Percentiles rank a stretch among this genome's conserved stretches.
phyloP scores from a whole-genome alignment of 176 grass and related monocot genomes.

The Themeda triandra region DNA sequence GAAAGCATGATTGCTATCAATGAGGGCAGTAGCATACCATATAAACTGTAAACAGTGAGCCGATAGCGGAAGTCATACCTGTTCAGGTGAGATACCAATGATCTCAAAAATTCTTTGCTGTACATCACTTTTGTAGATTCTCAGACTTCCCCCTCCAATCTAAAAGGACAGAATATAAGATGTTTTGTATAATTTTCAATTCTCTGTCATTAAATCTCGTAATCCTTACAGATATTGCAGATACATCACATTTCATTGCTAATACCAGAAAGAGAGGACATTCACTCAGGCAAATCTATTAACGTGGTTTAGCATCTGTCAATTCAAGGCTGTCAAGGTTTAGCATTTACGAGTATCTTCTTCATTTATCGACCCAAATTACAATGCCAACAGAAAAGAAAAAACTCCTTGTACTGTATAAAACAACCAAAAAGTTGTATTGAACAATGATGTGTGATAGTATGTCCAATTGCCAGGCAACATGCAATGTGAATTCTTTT shows the following conservation, averaged over 20 bases:
- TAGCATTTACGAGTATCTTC: background rate
- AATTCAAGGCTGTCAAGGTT: background rate
- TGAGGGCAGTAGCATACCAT: background rate
- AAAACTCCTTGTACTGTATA: no score
- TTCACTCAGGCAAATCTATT: background rate
- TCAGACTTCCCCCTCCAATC: constrained; percentile 94
- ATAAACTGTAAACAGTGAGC: background rate
- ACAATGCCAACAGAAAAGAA: background rate
- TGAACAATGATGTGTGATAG: background rate
- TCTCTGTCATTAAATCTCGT: background rate
- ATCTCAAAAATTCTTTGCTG: constrained; percentile 95
- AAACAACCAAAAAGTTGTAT: background rate
- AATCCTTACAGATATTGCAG: background rate
- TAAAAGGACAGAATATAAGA: constrained; percentile 25
- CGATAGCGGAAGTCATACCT: constrained; percentile 39
- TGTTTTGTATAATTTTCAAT: background rate
- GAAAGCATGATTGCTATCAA: background rate
- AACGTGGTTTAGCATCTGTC: background rate
- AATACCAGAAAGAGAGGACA: background rate
- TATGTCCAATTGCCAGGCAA: background rate
- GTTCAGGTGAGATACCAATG: constrained; percentile 63
- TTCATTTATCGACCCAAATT: background rate
- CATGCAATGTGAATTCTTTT: background rate
- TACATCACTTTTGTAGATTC: constrained; percentile 90
- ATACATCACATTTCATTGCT: background rate